A percentile compares a stretch with the other conserved stretches of the same genome.
Conservation (phyloP, 495 filamentous ascomycete species). For the Neurospora pannonica region DNA sequence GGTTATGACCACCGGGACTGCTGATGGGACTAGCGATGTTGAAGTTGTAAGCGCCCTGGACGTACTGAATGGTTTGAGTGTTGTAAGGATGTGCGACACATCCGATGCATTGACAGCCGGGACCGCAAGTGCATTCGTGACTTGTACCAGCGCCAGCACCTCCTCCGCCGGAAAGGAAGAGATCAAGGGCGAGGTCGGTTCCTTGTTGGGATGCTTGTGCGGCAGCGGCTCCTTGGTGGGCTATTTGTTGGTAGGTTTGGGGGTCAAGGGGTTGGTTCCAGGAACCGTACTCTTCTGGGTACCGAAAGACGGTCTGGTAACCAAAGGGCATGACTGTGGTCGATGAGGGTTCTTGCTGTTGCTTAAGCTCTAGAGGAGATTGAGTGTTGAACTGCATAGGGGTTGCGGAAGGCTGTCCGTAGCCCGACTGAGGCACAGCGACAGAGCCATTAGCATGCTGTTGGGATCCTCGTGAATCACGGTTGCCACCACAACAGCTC, state of each 20-base stretch:
- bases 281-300: constrained; percentile 33
- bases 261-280: constrained; percentile 34
- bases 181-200: background rate
- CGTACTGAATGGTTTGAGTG: constrained; percentile 55
- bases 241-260: constrained; percentile 24
- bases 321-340: constrained; percentile 5
- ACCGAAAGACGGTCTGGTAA: constrained; percentile 23
- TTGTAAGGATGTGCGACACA: constrained; percentile 68
- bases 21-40: background rate
- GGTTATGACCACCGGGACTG: background rate
- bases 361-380: constrained; percentile 7
- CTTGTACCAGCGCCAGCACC: constrained; percentile 17
- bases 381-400: constrained; percentile 7
- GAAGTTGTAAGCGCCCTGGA: constrained; percentile 27
- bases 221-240: constrained; percentile 5
- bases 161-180: background rate
- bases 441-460: background rate
- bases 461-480: background rate
- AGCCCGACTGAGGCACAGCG: constrained; percentile 4
- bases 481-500: constrained; percentile 2
- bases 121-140: constrained; percentile 55
- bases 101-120: constrained; percentile 58
- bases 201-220: constrained; percentile 2
- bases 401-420: constrained; percentile 5
- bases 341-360: background rate